Evolutionary conservation across 495 filamentous ascomycete genomes (phyloP), one percentile per base, ranked within the genome.

Genomic region (Neurospora sp.): DNA sequence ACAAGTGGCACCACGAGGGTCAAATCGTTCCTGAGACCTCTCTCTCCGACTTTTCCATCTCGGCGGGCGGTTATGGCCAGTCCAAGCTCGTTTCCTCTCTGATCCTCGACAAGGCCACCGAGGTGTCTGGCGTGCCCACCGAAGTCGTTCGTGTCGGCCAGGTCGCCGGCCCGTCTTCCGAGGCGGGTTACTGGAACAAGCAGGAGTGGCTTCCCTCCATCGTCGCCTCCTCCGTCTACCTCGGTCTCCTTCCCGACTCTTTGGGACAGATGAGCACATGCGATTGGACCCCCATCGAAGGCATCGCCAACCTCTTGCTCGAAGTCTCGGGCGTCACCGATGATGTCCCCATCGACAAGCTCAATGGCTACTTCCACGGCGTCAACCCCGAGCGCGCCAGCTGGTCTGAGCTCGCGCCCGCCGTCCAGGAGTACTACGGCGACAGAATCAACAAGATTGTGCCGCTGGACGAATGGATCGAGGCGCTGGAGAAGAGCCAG

Each of bases 151-250:
- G 89, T 0, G 84, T 89, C 1, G 89, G 89, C 0, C 89, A 91
- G 75, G 85, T 91, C 69, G 85, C 77, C 1, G 89, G 89, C 0
- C 85, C 89, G 0, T 77, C 74, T 18, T 75, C 79, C 10, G 79
- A 81, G 38, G 72, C 76, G 2, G 84, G 86, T 2, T 73, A 78
- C 16, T 91, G 89, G 89, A 89, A 87, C 73, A 76, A 74, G 42
- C 78, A 85, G 27, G 89, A 91, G 70, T 90, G 88, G 87, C 79
- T 91, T 4, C 89, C 89, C 0, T 82, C 80, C 38, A 76, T 87
- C 68, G 72, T 88, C 70, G 83, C 81, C 0, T 84, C 80, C 40
- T 84, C 81, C 31, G 76, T 82, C 12, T 79, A 84, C 48, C 73
- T 88, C 0, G 81, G 83, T 0, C 61, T 80, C 3, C 73, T 88